Base-by-base conservation (phyloP, 345 rosid genomes). In the Syzygium oleosum region DNA sequence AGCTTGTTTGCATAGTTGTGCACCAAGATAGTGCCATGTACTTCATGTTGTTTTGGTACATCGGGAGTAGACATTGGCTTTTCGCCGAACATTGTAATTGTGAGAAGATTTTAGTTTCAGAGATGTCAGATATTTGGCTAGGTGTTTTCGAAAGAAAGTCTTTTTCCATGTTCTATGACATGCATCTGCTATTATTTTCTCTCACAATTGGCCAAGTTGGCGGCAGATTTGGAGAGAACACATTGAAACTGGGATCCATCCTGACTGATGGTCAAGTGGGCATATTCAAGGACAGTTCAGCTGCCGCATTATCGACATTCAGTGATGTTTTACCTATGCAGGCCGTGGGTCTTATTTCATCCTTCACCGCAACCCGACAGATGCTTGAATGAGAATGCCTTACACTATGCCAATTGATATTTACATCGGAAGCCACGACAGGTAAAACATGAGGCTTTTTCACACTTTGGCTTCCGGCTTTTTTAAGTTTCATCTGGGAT, bases 251-350 rank as follows among this genome's bases (percentile, higher is more conserved):
- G 93, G 99, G 99, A 85, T 95, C 99, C 52, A 98, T 96, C 38
- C 91, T 98, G 89, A 96, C 97, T 27, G 99, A 98, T 87, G 98
- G 99, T 87, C 99, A 98, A 91, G 99, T 95, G 41, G 99, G 98
- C 85, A 94, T 98, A 92, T 98, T 98, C 94, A 98, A 94, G 92
- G 99, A 98, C 89, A 94, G 97, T 93, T 96, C 99, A 58, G 97
- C 98, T 12, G 93, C 99, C 46, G 97, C 99, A 85, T 96, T 98
- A 97, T 98, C 99, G 51, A 94, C 99, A 13, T 98, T 98, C 87
- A 98, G 99, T 56, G 99, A 98, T 91, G 97, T 98, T 90, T 91
- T 98, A 88, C 99, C 99, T 8, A 94, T 93, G 84, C 99, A 96
- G 89, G 99, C 99, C 52, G 97, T 97, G 0, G 98, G 99, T 87